Conservation (phyloP, 495 filamentous ascomycete species). For the Cetradonia linearis region DNA sequence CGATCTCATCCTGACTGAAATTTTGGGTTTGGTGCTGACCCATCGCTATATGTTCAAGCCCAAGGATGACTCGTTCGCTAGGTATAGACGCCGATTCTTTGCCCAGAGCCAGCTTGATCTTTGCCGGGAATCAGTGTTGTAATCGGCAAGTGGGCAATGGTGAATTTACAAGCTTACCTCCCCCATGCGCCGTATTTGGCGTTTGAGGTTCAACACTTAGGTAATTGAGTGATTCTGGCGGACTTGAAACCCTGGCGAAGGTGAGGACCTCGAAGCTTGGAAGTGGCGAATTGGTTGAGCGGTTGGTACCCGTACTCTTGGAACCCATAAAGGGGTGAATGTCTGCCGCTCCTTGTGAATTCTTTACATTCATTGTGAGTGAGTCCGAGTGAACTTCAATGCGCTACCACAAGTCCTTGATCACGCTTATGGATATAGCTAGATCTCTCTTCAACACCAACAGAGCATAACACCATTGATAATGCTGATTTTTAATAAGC, state of each 20-base stretch:
- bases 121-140: not conserved
- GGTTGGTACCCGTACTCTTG: too few species aligned
- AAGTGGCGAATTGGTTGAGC: constrained; percentile 11
- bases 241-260: too few species aligned
- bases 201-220: not conserved
- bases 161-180: not conserved
- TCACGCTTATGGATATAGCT: too few species aligned
- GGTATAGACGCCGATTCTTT: not conserved
- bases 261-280: not conserved
- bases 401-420: too few species aligned
- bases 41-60: not conserved
- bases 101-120: not conserved
- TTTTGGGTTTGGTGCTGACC: constrained; percentile 11
- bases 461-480: too few species aligned
- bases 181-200: not conserved
- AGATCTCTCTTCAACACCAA: too few species aligned
- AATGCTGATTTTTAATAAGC: too few species aligned
- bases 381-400: too few species aligned
- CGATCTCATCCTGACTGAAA: constrained; percentile 17
- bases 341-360: too few species aligned
- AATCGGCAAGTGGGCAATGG: not conserved
- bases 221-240: not conserved
- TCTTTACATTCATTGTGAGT: too few species aligned
- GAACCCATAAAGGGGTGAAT: too few species aligned
- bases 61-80: not conserved